Percentiles rank a stretch among this genome's conserved stretches.
These are phyloP conservation scores for Suhomyces wounanorum DNA, from an alignment of 1,139 yeast species.

Conservation along the genomic window DNA sequence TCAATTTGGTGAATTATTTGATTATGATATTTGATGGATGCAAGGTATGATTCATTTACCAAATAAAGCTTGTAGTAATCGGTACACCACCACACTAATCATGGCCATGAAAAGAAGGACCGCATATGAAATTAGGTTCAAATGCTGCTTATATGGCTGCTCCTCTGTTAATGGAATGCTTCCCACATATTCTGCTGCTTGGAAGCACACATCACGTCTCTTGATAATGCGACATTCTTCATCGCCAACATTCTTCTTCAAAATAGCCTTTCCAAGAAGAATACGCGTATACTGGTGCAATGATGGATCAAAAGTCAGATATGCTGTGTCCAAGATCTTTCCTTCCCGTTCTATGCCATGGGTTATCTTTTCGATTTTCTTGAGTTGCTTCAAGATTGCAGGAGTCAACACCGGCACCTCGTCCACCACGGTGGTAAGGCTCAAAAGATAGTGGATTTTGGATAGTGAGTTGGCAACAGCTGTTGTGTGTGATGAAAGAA, in stretches of 20 bases:
- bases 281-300: constrained; percentile 41
- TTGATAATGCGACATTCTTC: constrained; percentile 37
- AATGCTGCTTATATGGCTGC: constrained; percentile 8
- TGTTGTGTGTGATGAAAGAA: constrained; percentile 34
- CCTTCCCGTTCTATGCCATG: constrained; percentile 41
- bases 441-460: constrained; percentile 28
- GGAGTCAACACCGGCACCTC: constrained; percentile 27
- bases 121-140: constrained; percentile 6
- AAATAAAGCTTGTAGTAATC: constrained; percentile 6
- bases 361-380: constrained; percentile 41
- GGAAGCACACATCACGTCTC: constrained; percentile 44
- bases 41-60: not conserved
- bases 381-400: constrained; percentile 30
- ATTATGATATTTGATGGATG: not conserved
- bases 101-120: constrained; percentile 11
- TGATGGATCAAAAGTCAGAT: constrained; percentile 33
- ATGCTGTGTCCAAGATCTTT: constrained; percentile 30
- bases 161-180: constrained; percentile 34
- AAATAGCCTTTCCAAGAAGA: constrained; percentile 45
- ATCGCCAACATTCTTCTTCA: constrained; percentile 36
- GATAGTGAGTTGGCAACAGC: constrained; percentile 28
- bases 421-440: constrained; percentile 34
- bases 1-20: not conserved
- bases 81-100: constrained; percentile 11
- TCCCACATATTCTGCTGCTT: constrained; percentile 48